phyloP scores from a whole-genome alignment of 2,329 filamentous ascomycete species.

The Lasiodiplodia sp. region DNA sequence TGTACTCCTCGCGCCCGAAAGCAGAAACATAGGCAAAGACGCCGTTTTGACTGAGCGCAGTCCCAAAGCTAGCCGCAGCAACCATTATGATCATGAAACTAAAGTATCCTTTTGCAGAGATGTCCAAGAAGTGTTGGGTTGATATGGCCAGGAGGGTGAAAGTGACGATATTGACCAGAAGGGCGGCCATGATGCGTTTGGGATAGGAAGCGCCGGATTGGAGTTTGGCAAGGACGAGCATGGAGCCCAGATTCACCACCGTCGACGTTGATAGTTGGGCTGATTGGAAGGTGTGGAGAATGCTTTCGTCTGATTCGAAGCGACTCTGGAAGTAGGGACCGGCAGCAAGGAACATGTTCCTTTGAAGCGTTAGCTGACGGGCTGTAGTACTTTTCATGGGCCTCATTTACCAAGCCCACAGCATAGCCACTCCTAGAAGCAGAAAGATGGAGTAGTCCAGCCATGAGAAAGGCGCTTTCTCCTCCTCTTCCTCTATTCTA shows the following conservation, averaged over 20 bases:
- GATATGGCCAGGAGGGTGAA: constrained; percentile 83
- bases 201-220: constrained; percentile 88
- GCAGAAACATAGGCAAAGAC: constrained; percentile 89
- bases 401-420: constrained; percentile 86
- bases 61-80: constrained; percentile 77
- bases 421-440: constrained; percentile 88
- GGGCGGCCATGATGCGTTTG: constrained; percentile 78
- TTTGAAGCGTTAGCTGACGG: constrained; percentile 45
- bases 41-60: constrained; percentile 90
- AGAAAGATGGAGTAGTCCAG: constrained; percentile 85
- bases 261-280: constrained; percentile 88
- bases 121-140: constrained; percentile 71
- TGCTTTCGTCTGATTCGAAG: constrained; percentile 74
- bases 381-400: too few species aligned
- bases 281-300: constrained; percentile 85
- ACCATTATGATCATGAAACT: constrained; percentile 84
- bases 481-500: constrained; percentile 36
- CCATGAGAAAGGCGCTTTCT: constrained; percentile 72
- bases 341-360: constrained; percentile 98
- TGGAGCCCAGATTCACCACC: constrained; percentile 77
- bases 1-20: constrained; percentile 87
- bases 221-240: constrained; percentile 78
- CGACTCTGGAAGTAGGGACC: constrained; percentile 90
- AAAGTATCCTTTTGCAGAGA: constrained; percentile 73
- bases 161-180: constrained; percentile 77